A percentile compares a stretch with the other conserved stretches of the same genome.
phyloP scores from a whole-genome alignment of 2,329 filamentous ascomycete genomes.

The Pseudogymnoascus pannorum region DNA sequence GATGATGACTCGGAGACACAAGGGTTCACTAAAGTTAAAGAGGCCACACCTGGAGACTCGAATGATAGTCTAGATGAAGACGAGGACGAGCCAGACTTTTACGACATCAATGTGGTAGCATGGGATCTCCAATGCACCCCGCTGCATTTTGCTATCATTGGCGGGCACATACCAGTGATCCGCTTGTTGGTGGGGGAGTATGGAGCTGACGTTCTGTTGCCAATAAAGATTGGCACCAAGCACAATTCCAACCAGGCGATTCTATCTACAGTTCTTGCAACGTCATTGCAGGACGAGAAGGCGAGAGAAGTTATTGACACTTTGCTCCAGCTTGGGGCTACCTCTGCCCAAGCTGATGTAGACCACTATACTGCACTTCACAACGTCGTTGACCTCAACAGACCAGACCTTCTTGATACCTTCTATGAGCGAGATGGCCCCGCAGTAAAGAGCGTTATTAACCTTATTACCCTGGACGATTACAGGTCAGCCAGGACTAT shows the following conservation, averaged over 20 bases:
- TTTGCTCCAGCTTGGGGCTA: constrained; percentile 64
- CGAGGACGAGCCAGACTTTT: constrained; percentile 67
- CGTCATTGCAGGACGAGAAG: constrained; percentile 54
- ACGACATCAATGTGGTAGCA: constrained; percentile 67
- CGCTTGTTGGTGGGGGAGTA: constrained; percentile 64
- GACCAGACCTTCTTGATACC: constrained; percentile 40
- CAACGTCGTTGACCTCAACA: constrained; percentile 48
- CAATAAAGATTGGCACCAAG: constrained; percentile 54
- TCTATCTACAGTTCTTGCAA: constrained; percentile 61
- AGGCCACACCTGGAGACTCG: constrained; percentile 21
- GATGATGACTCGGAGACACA: constrained; percentile 46
- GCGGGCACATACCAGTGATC: constrained; percentile 63
- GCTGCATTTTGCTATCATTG: constrained; percentile 70
- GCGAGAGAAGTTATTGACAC: constrained; percentile 57
- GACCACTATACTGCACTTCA: constrained; percentile 59
- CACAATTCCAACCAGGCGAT: constrained; percentile 50
- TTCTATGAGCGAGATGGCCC: constrained; percentile 51
- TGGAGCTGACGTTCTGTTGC: constrained; percentile 68
- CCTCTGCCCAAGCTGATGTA: constrained; percentile 64
- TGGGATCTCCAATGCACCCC: constrained; percentile 73
- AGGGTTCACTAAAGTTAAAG: constrained; percentile 34
- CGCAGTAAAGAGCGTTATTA: constrained; percentile 56
- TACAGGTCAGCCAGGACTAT: constrained; percentile 35
- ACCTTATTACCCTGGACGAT: constrained; percentile 48
- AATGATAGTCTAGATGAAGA: constrained; percentile 45